phyloP scores from a whole-genome alignment of 2,329 filamentous ascomycete species.

The Cucurbitaria berberidis region DNA sequence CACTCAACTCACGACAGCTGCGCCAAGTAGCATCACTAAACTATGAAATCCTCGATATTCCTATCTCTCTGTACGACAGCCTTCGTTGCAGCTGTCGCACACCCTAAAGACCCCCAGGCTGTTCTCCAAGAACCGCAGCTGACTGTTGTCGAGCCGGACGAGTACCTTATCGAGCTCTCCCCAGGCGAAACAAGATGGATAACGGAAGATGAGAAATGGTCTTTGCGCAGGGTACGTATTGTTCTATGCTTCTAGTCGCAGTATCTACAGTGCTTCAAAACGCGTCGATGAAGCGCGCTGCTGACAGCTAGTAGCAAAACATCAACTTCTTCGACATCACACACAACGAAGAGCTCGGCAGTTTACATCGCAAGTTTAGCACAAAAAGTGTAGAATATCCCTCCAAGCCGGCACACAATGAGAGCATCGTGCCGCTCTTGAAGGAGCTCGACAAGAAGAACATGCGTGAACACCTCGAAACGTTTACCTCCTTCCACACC shows the following conservation, averaged over 20 bases:
- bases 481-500: slow-evolving; percentile 79
- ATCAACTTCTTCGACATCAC: slow-evolving; percentile 96
- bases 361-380: slow-evolving; percentile 36
- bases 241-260: not conserved
- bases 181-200: slow-evolving; percentile 85
- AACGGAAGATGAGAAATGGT: slow-evolving; percentile 95
- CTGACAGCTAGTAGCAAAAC: slow-evolving; percentile 67
- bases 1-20: slow-evolving; percentile 8
- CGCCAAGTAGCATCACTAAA: slow-evolving; percentile 10
- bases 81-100: slow-evolving; percentile 34
- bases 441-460: slow-evolving; percentile 73
- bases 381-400: slow-evolving; percentile 67
- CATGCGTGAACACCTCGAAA: slow-evolving; percentile 79
- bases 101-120: slow-evolving; percentile 34
- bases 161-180: slow-evolving; percentile 76
- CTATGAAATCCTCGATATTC: slow-evolving; percentile 44
- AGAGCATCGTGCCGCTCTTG: slow-evolving; percentile 71
- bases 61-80: slow-evolving; percentile 41
- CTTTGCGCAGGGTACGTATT: slow-evolving; percentile 75
- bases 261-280: not conserved
- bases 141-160: slow-evolving; percentile 37
- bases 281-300: not conserved
- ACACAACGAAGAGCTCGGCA: slow-evolving; percentile 69
- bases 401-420: slow-evolving; percentile 67
- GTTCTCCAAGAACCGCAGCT: slow-evolving; percentile 38